These are phyloP conservation scores for Fusarium ambrosium DNA, from an alignment of 2,329 filamentous ascomycete species.

Conservation along the genomic window DNA sequence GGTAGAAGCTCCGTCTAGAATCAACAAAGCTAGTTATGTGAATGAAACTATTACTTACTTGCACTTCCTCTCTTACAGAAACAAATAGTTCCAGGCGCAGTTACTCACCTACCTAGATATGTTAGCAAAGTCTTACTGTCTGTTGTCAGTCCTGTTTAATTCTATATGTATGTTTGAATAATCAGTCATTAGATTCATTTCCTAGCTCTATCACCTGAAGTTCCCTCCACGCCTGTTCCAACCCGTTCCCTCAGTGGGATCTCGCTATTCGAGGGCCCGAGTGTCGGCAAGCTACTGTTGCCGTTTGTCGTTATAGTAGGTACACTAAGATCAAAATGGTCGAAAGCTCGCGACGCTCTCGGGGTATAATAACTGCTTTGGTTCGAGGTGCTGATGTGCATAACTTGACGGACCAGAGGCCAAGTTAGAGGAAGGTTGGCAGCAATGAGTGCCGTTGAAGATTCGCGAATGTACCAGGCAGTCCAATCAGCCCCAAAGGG, in stretches of 20 bases:
- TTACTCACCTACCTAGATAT: not conserved
- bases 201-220: not conserved
- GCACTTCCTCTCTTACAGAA: not conserved
- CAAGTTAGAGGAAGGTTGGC: constrained; percentile 10
- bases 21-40: not conserved
- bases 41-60: not conserved
- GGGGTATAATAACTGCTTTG: not conserved
- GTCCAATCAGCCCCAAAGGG: constrained; percentile 10
- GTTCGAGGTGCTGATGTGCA: constrained; percentile 1
- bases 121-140: not conserved
- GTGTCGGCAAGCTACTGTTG: not conserved
- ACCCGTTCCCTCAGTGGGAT: not conserved
- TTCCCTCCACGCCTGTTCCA: not conserved
- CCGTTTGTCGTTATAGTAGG: not conserved
- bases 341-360: not conserved
- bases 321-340: not conserved
- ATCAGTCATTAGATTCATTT: not conserved
- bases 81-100: not conserved
- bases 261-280: not conserved
- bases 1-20: not conserved
- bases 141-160: not conserved
- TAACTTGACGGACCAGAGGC: constrained; percentile 8
- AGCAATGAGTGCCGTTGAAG: constrained; percentile 8
- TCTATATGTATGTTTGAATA: not conserved
- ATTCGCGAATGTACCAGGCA: constrained; percentile 7